Evolutionary conservation across 345 rosid species (phyloP).

Genomic region (Corchorus olitorius): DNA sequence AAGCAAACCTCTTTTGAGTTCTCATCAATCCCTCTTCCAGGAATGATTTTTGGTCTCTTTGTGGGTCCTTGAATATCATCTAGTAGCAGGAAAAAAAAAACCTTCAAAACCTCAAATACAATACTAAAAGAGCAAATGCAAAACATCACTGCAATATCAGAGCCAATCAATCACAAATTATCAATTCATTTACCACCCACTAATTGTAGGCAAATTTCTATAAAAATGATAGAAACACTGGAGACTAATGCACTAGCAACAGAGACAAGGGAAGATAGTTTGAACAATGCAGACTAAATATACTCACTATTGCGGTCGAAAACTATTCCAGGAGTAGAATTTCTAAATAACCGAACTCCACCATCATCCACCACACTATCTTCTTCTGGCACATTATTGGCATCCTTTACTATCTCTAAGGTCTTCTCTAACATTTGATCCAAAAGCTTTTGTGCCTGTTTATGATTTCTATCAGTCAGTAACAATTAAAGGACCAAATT

Average conservation of each 20-base stretch:
- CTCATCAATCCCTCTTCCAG: slow-evolving; percentile 46
- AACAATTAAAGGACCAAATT: background rate
- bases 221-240: too few relatives aligned
- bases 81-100: slow-evolving; percentile 34
- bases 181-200: background rate
- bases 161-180: background rate
- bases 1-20: slow-evolving; percentile 66
- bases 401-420: slow-evolving; percentile 50
- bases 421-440: slow-evolving; percentile 66
- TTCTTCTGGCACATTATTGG: slow-evolving; percentile 24
- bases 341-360: slow-evolving; percentile 71
- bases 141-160: slow-evolving; percentile 5
- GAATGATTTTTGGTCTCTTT: slow-evolving; percentile 81
- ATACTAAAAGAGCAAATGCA: slow-evolving; percentile 1
- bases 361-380: slow-evolving; percentile 38
- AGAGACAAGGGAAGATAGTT: background rate
- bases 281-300: background rate
- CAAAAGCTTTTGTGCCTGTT: slow-evolving; percentile 82
- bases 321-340: slow-evolving; percentile 64
- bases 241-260: background rate
- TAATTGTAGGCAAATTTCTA: background rate
- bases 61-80: slow-evolving; percentile 66
- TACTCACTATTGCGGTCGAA: slow-evolving; percentile 66
- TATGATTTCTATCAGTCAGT: background rate
- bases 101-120: slow-evolving; percentile 20